Base-by-base conservation (phyloP, 306 rosid genomes). In the Castanea sativa region DNA sequence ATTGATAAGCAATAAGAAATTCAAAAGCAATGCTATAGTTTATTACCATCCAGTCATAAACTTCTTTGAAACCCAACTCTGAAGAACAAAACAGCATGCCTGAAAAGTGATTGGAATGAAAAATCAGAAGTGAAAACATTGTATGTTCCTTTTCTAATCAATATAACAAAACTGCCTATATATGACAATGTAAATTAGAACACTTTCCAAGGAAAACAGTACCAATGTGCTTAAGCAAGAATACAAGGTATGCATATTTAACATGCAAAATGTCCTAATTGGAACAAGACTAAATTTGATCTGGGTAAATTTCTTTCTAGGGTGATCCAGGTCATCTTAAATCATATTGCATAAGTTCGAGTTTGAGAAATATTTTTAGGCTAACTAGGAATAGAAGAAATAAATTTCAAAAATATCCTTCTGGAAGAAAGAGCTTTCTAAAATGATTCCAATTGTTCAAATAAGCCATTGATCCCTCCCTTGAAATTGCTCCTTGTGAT, bases 11-110 rank as follows among this genome's bases (percentile, higher is more conserved):
- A 27, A 20, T 19, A 55, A 76, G 3, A 51, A 1, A 70, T 74
- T 82, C 69, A 35, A 51, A 55, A 43, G 77, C 27, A 84, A 73
- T 29, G 73, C 59, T 56, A 53, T 53, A 71, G 65, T 65, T 65
- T 82, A 53, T 83, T 88, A 94, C 98, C 96, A 90, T 89, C 98
- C 97, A 61, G 97, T 94, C 97, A 94, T 94, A 86, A 94, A 92
- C 83, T 94, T 94, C 93, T 92, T 94, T 8, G 98, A 94, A 70
- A 89, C 86, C 97, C 98, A 94, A 83, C 96, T 94, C 79, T 94
- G 97, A 69, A 94, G 94, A 82, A 94, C 94, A 83, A 82, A 94
- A 83, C 91, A 92, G 85, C 97, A 94, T 23, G 97, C 98, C 98
- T 94, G 87, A 79, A 79, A 77, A 83, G 51, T 3, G 21, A 49